These are phyloP conservation scores for Phaffomyces thermotolerans DNA, from an alignment of 805 yeast genomes.

Conservation along the genomic window DNA sequence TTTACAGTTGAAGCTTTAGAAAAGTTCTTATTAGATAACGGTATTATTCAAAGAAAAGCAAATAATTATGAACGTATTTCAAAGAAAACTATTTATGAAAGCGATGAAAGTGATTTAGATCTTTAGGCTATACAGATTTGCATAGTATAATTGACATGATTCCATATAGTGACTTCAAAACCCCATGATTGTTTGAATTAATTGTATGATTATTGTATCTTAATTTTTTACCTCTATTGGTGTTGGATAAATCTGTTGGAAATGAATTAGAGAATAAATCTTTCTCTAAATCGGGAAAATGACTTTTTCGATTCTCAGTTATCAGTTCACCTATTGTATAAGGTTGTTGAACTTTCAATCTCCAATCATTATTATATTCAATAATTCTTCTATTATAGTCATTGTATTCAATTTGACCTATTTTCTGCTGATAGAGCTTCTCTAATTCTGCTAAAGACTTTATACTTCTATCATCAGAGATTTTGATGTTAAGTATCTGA, in stretches of 20 bases:
- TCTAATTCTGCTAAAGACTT: neutral
- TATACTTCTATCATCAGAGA: neutral
- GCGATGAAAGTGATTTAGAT: conserved; percentile 34
- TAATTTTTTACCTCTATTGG: neutral
- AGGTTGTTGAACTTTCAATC: neutral
- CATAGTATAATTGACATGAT: conserved; percentile 3
- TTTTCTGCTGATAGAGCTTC: neutral
- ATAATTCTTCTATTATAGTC: neutral
- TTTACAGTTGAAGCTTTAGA: conserved; percentile 47
- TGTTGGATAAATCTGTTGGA: neutral
- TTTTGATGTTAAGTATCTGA: too few relatives aligned
- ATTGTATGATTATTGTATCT: neutral
- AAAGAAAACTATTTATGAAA: conserved; percentile 10
- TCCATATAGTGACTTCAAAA: neutral
- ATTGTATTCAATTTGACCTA: neutral
- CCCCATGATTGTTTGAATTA: neutral
- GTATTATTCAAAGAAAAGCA: conserved; percentile 29
- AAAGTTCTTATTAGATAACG: conserved; percentile 26
- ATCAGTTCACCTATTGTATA: conserved; percentile 9
- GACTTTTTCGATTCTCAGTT: conserved; percentile 4
- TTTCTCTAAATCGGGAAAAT: neutral
- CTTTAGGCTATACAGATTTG: conserved; percentile 7
- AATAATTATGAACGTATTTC: conserved; percentile 22
- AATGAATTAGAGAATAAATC: too few relatives aligned
- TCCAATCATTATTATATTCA: neutral